Percentiles rank a stretch among this genome's conserved stretches.
phyloP scores from a whole-genome alignment of 2,329 filamentous ascomycete species.

The Colletotrichum lini region DNA sequence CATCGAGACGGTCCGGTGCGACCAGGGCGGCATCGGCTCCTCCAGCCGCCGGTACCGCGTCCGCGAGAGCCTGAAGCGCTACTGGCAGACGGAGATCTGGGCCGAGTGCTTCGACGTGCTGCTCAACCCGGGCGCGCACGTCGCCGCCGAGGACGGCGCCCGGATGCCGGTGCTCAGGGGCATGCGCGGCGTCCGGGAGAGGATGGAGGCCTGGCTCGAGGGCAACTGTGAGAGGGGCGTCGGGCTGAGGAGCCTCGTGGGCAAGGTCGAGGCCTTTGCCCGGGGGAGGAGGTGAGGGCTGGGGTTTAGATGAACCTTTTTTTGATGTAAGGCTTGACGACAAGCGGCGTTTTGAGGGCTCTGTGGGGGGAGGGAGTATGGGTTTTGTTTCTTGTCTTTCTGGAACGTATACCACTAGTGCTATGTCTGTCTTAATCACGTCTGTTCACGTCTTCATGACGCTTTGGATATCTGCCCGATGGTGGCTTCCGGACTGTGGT shows the following conservation, averaged over 20 bases:
- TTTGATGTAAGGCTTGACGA: constrained; percentile 24
- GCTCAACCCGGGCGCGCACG: constrained; percentile 82
- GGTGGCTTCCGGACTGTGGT: too few species aligned
- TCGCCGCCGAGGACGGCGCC: constrained; percentile 74
- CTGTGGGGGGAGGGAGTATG: background rate
- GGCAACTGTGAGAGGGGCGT: constrained; percentile 86
- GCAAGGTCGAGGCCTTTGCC: constrained; percentile 70
- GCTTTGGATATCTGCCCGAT: too few species aligned
- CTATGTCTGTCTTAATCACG: background rate
- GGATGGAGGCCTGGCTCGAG: constrained; percentile 89
- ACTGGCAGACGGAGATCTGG: constrained; percentile 98
- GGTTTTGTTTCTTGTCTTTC: background rate
- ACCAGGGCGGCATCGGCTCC: constrained; percentile 69
- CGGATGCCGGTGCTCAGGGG: constrained; percentile 81
- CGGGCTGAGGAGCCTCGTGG: constrained; percentile 78
- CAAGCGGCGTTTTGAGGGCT: constrained; percentile 26
- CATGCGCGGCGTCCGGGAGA: constrained; percentile 77
- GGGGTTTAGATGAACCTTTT: too few species aligned
- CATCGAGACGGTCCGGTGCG: constrained; percentile 81
- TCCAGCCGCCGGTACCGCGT: constrained; percentile 81
- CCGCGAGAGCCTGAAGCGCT: constrained; percentile 88
- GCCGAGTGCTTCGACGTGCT: constrained; percentile 84
- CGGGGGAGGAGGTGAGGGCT: constrained; percentile 50
- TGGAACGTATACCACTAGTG: constrained; percentile 40
- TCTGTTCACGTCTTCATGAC: background rate